Percentiles rank a stretch among this genome's conserved stretches.
Evolutionary conservation across 345 rosid species (phyloP).

Genomic region (Euphorbia tirucalli): DNA sequence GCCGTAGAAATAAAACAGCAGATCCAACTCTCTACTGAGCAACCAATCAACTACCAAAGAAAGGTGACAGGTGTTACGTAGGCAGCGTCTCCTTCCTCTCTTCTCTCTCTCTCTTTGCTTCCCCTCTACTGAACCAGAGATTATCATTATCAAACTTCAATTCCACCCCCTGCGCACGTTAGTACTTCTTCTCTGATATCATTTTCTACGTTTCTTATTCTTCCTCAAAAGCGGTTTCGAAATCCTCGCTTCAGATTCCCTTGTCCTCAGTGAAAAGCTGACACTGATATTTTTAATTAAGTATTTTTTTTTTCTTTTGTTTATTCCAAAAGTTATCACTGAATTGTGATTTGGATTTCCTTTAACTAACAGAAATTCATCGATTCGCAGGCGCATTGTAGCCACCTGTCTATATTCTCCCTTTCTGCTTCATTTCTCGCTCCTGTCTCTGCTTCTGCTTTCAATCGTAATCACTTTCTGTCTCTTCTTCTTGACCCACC

Average conservation of each 20-base stretch:
- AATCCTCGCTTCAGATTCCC: slow-evolving; percentile 18
- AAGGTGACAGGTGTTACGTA: slow-evolving; percentile 15
- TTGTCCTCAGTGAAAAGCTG: slow-evolving; percentile 11
- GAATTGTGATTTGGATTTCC: neutral
- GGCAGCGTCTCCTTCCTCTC: slow-evolving; percentile 4
- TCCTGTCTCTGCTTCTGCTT: neutral
- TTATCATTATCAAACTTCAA: neutral
- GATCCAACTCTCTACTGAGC: neutral
- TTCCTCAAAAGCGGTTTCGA: slow-evolving; percentile 14
- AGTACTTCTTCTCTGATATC: slow-evolving; percentile 4
- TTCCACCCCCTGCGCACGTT: slow-evolving; percentile 16
- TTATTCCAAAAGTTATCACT: neutral
- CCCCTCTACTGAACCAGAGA: neutral
- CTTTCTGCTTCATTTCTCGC: neutral
- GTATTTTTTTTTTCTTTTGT: neutral
- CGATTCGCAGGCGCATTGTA: slow-evolving; percentile 24
- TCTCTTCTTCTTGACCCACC: neutral
- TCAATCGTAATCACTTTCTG: neutral
- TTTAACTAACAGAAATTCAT: neutral
- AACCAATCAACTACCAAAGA: neutral
- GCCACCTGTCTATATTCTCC: neutral
- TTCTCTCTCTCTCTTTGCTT: neutral
- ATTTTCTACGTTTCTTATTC: neutral
- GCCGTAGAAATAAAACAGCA: neutral
- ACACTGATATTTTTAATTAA: neutral